These are phyloP conservation scores for Fraxinus xanthoxyloides DNA, from an alignment of 305 asterid species.

Conservation along the genomic window DNA sequence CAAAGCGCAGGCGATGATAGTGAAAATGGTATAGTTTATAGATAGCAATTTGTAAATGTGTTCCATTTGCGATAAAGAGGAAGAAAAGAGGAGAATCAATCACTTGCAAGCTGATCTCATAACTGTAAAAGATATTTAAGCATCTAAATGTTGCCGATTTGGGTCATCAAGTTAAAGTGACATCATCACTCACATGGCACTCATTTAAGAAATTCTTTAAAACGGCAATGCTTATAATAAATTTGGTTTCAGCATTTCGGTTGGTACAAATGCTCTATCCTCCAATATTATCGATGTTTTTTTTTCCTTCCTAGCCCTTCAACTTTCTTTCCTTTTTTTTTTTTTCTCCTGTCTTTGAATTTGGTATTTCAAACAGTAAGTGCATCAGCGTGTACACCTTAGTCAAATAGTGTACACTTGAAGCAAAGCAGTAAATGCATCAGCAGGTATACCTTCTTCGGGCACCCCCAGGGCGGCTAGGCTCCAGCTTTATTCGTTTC, in stretches of 20 bases:
- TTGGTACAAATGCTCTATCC: not conserved
- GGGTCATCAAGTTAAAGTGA: not conserved
- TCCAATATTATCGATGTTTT: not conserved
- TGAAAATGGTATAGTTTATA: not conserved
- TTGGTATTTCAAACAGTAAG: not conserved
- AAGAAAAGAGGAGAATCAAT: not conserved
- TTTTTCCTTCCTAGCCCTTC: not conserved
- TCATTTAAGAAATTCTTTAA: not conserved
- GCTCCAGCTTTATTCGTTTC: constrained; percentile 75
- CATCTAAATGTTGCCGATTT: not conserved
- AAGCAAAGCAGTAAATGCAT: not conserved
- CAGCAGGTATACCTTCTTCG: constrained; percentile 55
- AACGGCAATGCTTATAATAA: not conserved
- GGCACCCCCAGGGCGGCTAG: constrained; percentile 79
- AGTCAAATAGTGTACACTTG: not conserved
- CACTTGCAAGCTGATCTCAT: not conserved
- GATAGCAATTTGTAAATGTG: not conserved
- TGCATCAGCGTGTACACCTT: not conserved
- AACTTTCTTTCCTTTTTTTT: not conserved
- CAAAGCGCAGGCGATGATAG: not conserved
- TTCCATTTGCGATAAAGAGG: not conserved
- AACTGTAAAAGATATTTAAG: not conserved
- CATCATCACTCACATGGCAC: not conserved
- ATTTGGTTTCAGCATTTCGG: not conserved
- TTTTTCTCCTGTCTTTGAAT: not conserved